Percentiles rank a stretch among this genome's conserved stretches.
Evolutionary conservation across 2,329 filamentous ascomycete species (phyloP).

Genomic region (Emydomyces testavorans): DNA sequence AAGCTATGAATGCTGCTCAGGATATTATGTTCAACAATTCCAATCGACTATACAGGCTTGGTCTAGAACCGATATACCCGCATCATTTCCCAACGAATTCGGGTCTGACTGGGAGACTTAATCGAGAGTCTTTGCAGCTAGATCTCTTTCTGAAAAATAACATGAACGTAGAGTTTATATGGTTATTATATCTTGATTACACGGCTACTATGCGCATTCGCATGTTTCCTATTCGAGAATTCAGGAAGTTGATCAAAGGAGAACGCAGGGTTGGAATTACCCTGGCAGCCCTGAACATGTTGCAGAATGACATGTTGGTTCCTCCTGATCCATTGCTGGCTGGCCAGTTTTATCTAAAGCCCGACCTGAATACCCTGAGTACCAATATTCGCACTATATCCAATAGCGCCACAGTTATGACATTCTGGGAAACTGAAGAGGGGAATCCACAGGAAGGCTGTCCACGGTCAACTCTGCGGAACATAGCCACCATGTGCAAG

Average conservation of each 20-base stretch:
- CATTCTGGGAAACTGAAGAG: conserved; percentile 51
- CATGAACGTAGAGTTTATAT: conserved; percentile 51
- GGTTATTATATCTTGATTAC: conserved; percentile 68
- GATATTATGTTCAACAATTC: conserved; percentile 67
- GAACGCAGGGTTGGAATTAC: conserved; percentile 50
- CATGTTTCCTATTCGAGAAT: conserved; percentile 53
- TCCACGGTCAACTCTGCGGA: conserved; percentile 53
- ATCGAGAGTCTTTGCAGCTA: not conserved
- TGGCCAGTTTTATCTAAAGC: conserved; percentile 55
- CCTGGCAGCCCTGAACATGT: conserved; percentile 51
- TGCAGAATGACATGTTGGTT: conserved; percentile 53
- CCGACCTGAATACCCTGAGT: conserved; percentile 53
- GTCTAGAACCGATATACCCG: conserved; percentile 26
- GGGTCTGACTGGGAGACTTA: not conserved
- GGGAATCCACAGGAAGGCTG: conserved; percentile 47
- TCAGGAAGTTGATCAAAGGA: conserved; percentile 38
- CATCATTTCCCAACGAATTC: conserved; percentile 6
- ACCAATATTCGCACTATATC: conserved; percentile 43
- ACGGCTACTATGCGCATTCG: conserved; percentile 57
- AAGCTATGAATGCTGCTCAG: conserved; percentile 53
- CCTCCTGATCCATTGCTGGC: conserved; percentile 44
- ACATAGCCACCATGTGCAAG: conserved; percentile 43
- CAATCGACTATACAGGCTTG: conserved; percentile 60
- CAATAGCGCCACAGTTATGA: conserved; percentile 53
- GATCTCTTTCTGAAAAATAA: conserved; percentile 20